These are phyloP conservation scores for Sphagnum contortum DNA, from an alignment of 225 moss, liverwort and hornwort genomes.

Conservation along the genomic window DNA sequence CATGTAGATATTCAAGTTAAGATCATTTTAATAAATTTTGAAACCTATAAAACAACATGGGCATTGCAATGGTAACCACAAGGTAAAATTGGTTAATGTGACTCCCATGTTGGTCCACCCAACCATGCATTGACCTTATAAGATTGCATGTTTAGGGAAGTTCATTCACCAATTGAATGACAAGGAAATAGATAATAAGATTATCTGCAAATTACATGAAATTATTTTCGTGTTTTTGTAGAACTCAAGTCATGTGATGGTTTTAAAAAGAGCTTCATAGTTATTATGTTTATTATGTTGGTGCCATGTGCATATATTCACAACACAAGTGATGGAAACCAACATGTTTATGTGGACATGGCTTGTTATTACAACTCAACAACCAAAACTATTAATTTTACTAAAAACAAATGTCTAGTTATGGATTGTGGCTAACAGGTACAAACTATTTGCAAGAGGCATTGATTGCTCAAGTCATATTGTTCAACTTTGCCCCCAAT, in stretches of 20 bases:
- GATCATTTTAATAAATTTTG: too few relatives aligned
- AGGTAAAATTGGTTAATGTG: too few relatives aligned
- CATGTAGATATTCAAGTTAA: too few relatives aligned
- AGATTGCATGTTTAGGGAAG: too few relatives aligned
- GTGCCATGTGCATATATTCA: slow-evolving; percentile 87
- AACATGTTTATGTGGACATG: slow-evolving; percentile 87
- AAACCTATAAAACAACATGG: too few relatives aligned
- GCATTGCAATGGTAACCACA: too few relatives aligned
- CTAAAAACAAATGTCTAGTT: slow-evolving; percentile 87
- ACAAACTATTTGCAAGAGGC: slow-evolving; percentile 62
- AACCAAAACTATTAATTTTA: slow-evolving; percentile 55
- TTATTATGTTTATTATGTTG: slow-evolving; percentile 77
- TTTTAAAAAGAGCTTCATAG: slow-evolving; percentile 50
- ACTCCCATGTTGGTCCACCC: too few relatives aligned
- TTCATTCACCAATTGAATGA: too few relatives aligned
- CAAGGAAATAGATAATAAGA: background rate
- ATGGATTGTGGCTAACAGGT: slow-evolving; percentile 62
- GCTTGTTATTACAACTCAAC: slow-evolving; percentile 74
- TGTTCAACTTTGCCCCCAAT: slow-evolving; percentile 55
- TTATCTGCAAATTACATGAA: background rate
- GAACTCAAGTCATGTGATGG: slow-evolving; percentile 31
- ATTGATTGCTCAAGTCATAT: slow-evolving; percentile 53
- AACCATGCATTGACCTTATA: too few relatives aligned
- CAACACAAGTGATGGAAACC: slow-evolving; percentile 70
- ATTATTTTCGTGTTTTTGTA: slow-evolving; percentile 9